phyloP scores from a whole-genome alignment of 345 rosid genomes.

The Gossypioides kirkii region DNA sequence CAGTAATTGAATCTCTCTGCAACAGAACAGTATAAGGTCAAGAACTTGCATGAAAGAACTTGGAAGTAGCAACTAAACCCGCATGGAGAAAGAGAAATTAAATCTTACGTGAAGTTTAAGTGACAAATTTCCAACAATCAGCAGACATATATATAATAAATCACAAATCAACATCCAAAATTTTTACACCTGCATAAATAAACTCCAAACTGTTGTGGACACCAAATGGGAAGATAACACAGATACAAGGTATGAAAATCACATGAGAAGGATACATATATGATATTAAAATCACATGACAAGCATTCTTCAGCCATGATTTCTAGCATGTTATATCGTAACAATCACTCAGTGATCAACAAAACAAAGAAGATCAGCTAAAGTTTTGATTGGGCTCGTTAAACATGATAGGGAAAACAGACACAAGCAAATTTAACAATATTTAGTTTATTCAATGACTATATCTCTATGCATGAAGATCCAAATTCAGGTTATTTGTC shows the following conservation, averaged over 20 bases:
- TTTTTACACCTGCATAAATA: conserved; percentile 15
- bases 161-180: conserved; percentile 18
- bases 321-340: background rate
- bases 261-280: background rate
- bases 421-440: background rate
- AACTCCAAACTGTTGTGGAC: conserved; percentile 6
- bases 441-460: background rate
- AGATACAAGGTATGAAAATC: conserved; percentile 11
- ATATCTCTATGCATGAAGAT: background rate
- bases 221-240: background rate
- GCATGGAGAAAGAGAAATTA: conserved; percentile 13
- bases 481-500: background rate
- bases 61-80: conserved; percentile 2
- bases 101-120: conserved; percentile 4
- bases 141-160: conserved; percentile 17
- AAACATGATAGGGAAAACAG: background rate
- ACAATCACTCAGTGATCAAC: background rate
- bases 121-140: conserved; percentile 20
- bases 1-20: conserved; percentile 83
- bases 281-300: background rate
- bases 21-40: conserved; percentile 18
- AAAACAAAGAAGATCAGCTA: background rate
- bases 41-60: background rate
- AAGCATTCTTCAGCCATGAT: background rate
- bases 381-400: background rate